Evolutionary conservation across 2,329 filamentous ascomycete genomes (phyloP), one percentile per base, ranked within the genome.

Genomic region (Orbilia quercus): DNA sequence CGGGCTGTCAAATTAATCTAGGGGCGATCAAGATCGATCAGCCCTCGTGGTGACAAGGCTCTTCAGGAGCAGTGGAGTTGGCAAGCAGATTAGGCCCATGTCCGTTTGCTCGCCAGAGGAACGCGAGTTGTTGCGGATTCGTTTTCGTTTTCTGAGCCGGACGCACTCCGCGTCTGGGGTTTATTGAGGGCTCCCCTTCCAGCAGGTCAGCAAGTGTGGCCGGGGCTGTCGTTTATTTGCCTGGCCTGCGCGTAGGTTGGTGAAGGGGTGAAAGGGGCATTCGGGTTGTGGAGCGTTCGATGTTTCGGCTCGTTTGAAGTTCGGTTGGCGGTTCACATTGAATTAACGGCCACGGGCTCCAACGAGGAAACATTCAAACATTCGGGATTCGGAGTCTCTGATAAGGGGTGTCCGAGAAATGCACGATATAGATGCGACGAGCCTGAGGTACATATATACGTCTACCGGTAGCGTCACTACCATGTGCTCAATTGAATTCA

Each of bases 1-100:
- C 28, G 34, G n/a, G 14, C 18, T 53, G 40, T 65, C 59, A 65
- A 72, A 72, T 72, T 65, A 72, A 63, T 38, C 53, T 44, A 65
- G 67, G 67, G n/a, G 53, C 59, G 45, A 72, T 57, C 53, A 23
- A 48, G 59, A 72, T 72, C 67, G 59, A 72, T 72, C 50, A 55
- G 23, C 42, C 20, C 58, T 58, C 58, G 58, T 63, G 44, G 51
- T 22, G 2, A 4, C 16, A 22, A 42, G 55, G 55, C 34, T 51
- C 45, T 57, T 47, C 18, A 42, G 31, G 40, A 48, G 20, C 28
- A 9, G 53, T 59, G 53, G 53, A 58, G 63, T 23, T 16, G 45
- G 45, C 23, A 53, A 28, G 22, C 44, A 40, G 42, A 67, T 34
- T 25, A 22, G 48, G 34, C 59, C 60, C 55, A 60, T 62, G 47